Conservation (phyloP, 257 asterid genomes). For the Solanum arcanum region DNA sequence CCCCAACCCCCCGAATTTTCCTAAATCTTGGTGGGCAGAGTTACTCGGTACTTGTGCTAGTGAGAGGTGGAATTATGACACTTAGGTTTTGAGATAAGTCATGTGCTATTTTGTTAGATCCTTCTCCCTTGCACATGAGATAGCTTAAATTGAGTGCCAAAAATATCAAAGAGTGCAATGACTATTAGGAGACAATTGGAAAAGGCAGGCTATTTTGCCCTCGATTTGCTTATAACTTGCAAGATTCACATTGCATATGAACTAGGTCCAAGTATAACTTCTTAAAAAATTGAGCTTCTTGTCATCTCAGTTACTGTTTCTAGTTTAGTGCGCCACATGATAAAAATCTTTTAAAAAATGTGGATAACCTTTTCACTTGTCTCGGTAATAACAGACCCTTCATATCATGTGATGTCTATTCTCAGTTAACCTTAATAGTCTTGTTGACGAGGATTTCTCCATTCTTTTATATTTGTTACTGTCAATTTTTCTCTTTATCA, state of each 20-base stretch:
- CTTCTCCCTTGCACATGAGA: neutral
- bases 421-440: neutral
- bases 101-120: neutral
- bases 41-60: neutral
- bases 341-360: neutral
- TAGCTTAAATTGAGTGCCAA: neutral
- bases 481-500: neutral
- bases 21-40: neutral
- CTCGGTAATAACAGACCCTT: neutral
- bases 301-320: neutral
- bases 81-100: neutral
- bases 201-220: neutral
- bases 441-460: neutral
- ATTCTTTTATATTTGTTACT: neutral
- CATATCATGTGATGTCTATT: neutral
- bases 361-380: neutral
- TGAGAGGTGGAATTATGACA: neutral
- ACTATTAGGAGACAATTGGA: neutral
- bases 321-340: neutral
- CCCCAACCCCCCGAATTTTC: neutral
- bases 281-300: neutral
- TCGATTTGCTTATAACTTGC: neutral
- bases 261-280: neutral
- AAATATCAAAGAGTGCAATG: neutral
- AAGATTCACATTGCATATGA: neutral